Evolutionary conservation across 2,329 filamentous ascomycete species (phyloP).

Genomic region (Esteya vermicola): DNA sequence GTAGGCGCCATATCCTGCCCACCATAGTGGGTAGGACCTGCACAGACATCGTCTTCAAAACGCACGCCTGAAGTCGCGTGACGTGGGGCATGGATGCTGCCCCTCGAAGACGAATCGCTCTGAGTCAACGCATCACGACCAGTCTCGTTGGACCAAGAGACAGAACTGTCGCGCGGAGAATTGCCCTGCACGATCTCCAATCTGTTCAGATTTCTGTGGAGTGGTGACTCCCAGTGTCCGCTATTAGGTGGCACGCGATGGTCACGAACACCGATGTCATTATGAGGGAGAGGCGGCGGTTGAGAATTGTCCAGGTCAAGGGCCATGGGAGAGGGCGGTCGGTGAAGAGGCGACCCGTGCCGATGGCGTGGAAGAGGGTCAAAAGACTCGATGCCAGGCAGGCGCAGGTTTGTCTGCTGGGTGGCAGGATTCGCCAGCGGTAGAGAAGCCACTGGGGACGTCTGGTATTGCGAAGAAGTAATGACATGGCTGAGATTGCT

Average conservation of each 20-base stretch:
- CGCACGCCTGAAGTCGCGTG: no score
- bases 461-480: conserved; percentile 46
- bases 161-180: conserved; percentile 36
- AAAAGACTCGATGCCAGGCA: conserved; percentile 88
- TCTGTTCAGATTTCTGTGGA: conserved; percentile 52
- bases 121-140: conserved; percentile 41
- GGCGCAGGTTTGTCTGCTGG: conserved; percentile 47
- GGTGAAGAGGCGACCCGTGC: conserved; percentile 46
- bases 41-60: conserved; percentile 34
- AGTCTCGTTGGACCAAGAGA: conserved; percentile 41
- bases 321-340: conserved; percentile 63
- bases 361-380: conserved; percentile 57
- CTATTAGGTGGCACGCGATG: conserved; percentile 23
- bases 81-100: no score
- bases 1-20: conserved; percentile 10
- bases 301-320: conserved; percentile 41
- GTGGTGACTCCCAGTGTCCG: conserved; percentile 45
- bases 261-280: conserved; percentile 18
- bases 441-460: conserved; percentile 24
- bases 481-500: conserved; percentile 66
- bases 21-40: conserved; percentile 5
- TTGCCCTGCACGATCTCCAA: conserved; percentile 45
- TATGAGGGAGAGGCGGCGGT: conserved; percentile 17
- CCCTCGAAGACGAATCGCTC: conserved; percentile 28
- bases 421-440: conserved; percentile 26